A percentile compares a stretch with the other conserved stretches of the same genome.
These are phyloP conservation scores for Solanum hybrid DNA, from an alignment of 305 asterid genomes.

Conservation along the genomic window DNA sequence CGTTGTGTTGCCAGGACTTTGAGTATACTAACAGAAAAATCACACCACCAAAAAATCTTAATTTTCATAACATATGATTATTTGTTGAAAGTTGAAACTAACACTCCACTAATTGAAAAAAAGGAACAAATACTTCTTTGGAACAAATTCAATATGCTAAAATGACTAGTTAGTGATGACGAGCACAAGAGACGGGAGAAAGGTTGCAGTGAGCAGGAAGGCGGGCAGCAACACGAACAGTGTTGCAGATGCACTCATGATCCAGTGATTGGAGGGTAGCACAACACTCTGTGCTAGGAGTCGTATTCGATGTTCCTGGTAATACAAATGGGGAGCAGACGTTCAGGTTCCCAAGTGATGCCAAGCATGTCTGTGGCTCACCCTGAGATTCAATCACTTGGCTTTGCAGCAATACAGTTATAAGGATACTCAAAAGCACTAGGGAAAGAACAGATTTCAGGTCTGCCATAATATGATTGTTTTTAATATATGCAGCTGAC, in stretches of 20 bases:
- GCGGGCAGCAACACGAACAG: conserved; percentile 47
- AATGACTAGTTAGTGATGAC: background rate
- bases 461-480: conserved; percentile 8
- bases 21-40: too few relatives aligned
- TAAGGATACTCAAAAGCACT: conserved; percentile 10
- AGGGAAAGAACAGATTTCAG: conserved; percentile 11
- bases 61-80: background rate
- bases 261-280: conserved; percentile 39
- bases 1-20: background rate
- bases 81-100: background rate
- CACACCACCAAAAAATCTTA: background rate
- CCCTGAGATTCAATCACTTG: conserved; percentile 18
- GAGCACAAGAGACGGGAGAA: conserved; percentile 39
- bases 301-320: conserved; percentile 29
- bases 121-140: background rate
- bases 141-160: background rate
- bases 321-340: conserved; percentile 43
- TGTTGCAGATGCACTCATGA: conserved; percentile 57
- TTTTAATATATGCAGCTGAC: background rate
- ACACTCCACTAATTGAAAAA: background rate
- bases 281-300: conserved; percentile 54
- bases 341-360: conserved; percentile 32
- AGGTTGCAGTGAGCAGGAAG: conserved; percentile 67
- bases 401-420: conserved; percentile 15
- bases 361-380: conserved; percentile 21